phyloP scores from a whole-genome alignment of 768 basidiomycete genomes.

The Hypsizygus marmoreus region DNA sequence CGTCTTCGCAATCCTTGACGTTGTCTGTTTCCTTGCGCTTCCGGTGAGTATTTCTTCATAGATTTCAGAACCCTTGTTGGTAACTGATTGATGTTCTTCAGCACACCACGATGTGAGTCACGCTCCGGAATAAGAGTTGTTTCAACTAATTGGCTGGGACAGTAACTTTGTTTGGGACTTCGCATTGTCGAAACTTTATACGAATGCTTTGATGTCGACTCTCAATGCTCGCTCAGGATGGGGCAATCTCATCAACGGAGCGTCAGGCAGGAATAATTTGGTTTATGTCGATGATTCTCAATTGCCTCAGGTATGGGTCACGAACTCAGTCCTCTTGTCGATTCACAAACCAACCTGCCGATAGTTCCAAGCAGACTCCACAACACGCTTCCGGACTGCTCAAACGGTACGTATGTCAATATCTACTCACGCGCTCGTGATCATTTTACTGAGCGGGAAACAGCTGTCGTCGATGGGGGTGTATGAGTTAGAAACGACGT shows the following conservation, averaged over 20 bases:
- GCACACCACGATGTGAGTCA: slow-evolving; percentile 25
- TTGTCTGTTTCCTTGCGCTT: slow-evolving; percentile 43
- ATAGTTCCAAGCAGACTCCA: slow-evolving; percentile 1
- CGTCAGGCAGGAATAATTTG: slow-evolving; percentile 13
- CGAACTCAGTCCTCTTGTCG: no score
- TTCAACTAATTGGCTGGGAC: not conserved
- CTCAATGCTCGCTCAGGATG: slow-evolving; percentile 23
- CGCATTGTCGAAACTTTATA: slow-evolving; percentile 28
- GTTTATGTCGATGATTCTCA: slow-evolving; percentile 14
- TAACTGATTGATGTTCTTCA: not conserved
- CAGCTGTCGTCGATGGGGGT: not conserved
- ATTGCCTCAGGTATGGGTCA: slow-evolving; percentile 10
- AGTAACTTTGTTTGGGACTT: slow-evolving; percentile 33
- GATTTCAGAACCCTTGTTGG: not conserved
- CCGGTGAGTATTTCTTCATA: slow-evolving; percentile 26
- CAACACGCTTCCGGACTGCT: slow-evolving; percentile 4
- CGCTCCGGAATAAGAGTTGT: not conserved
- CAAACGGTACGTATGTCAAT: not conserved
- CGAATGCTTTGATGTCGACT: slow-evolving; percentile 24
- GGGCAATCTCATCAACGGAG: slow-evolving; percentile 12
- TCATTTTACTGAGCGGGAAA: not conserved
- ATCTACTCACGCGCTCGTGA: not conserved
- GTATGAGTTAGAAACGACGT: slow-evolving; percentile 7
- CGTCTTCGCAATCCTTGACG: slow-evolving; percentile 42
- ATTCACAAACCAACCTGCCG: not conserved